Evolutionary conservation across 2,329 filamentous ascomycete genomes (phyloP).

Genomic region (Cryphonectria parasitica): DNA sequence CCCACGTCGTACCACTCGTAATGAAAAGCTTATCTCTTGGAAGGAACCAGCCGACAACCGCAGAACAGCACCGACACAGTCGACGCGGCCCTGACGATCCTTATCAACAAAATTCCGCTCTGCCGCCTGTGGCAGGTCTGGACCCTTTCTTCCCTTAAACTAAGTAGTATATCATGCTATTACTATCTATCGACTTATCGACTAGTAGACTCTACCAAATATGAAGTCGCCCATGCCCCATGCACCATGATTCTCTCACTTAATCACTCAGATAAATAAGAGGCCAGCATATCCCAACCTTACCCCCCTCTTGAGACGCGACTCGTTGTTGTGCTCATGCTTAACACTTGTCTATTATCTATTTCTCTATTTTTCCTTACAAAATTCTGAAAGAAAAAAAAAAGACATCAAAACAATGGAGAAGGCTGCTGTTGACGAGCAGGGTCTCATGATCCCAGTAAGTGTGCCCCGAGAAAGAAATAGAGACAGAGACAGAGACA

Average conservation of each 20-base stretch:
- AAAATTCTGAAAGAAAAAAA: no score
- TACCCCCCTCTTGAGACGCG: not conserved
- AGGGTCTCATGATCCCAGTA: slow-evolving; percentile 39
- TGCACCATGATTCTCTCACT: not conserved
- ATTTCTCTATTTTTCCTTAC: not conserved
- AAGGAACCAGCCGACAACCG: no score
- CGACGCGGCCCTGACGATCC: not conserved
- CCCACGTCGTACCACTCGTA: not conserved
- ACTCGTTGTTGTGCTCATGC: not conserved
- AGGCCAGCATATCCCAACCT: not conserved
- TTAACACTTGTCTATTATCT: not conserved
- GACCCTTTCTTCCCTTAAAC: not conserved
- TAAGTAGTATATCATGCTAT: not conserved
- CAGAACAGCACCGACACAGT: not conserved
- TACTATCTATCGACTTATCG: no score
- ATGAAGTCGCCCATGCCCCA: not conserved
- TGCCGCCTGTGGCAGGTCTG: not conserved
- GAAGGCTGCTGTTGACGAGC: slow-evolving; percentile 38
- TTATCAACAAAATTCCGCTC: not conserved
- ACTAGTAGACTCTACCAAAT: not conserved
- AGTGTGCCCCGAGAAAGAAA: slow-evolving; percentile 10
- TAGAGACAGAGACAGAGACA: not conserved
- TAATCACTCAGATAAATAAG: not conserved
- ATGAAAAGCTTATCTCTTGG: not conserved
- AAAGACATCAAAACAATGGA: slow-evolving; percentile 37